Base-by-base conservation (phyloP, 768 basidiomycete genomes). In the Cubamyces sp. region DNA sequence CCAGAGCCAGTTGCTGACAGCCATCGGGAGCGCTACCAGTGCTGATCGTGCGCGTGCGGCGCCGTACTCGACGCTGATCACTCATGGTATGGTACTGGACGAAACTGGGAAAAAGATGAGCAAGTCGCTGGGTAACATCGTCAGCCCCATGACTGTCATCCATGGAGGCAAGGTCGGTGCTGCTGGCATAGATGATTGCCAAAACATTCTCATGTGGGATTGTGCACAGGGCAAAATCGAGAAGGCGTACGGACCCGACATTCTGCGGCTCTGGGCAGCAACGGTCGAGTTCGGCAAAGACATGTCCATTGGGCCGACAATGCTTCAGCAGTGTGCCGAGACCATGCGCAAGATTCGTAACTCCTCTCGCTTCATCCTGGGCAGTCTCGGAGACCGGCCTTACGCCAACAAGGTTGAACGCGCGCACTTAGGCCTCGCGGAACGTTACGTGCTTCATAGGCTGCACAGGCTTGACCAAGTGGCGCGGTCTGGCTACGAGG, bases 41-140 rank as follows among this genome's bases (percentile, higher is more conserved):
- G 62, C 69, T 21, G 66, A 66, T 68, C 60, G 73, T 61, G 43
- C 67, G 42, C 57, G 74, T 3, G 57, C 55, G 23, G 77, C 77
- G 49, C 88, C 96, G 12, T 99, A 94, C 71, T 81, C 80, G 41
- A 80, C 86, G 5, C 75, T 99, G 61, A 88, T 99, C 66, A 98
- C 96, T 0, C 96, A 99, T 72, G 97, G 96, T 0, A 96, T 99
- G 87, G 92, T 97, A 4, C 83, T 98, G 5, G 97, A 98, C 68
- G 86, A 93, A 71, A 76, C 82, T 14, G 95, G 94, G 3, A 87
- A 88, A 77, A 94, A 94, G 77, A 99, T 99, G 96, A 98, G 96
- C 84, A 99, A 99, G 78, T 94, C 92, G 1, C 73, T 92, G 9
- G 96, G 96, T 0, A 99, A 99, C 69, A 87, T 97, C 25, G 74